Base-by-base conservation (phyloP, 2,329 filamentous ascomycete genomes). In the Xylariales sp. region DNA sequence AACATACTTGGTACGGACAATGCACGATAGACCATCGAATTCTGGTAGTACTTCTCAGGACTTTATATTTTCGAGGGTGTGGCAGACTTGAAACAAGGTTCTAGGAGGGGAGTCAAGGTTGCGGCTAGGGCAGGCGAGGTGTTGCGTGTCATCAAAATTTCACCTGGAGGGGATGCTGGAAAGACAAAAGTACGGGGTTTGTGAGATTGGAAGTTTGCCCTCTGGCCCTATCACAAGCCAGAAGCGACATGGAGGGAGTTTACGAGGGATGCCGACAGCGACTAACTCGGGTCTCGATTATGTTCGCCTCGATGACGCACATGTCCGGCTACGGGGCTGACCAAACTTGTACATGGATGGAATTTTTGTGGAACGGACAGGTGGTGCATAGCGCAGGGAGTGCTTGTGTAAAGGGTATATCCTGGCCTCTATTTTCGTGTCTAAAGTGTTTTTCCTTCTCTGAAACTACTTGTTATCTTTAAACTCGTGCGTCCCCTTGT, bases 1-100 rank as follows among this genome's bases (percentile, higher is more conserved):
- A 49, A 56, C 58, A 58, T 62, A 59, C 63, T 69, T 62, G 62
- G 62, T 63, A 63, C 62, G 52, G 54, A 58, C 21, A 46, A 42
- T 44, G 42, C 42, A 63, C 63, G 58, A 69, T 69, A 69, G 64
- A 70, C 56, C 59, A 62, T 65, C 44, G 27, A 34, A 60, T 59
- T 59, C 57, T 50, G 66, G 63, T 60, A 64, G 62, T 63, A 66
- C 52, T 60, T 66, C 46, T 63, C 57, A 62, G 64, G 60, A 64
- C 61, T 54, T 66, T 64, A 64, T 57, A 12, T 25, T 63, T 63
- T 61, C 59, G 59, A 56, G 58, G 61, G 58, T 60, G 59, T 50
- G 54, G 55, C 54, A 60, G 52, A 57, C 49, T 63, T 65, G 66
- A 65, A 20, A 40, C 66, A 66, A 69, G 63, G 66, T 60, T 61